phyloP scores from a whole-genome alignment of 2,329 filamentous ascomycete species.

The Stachybotrys elegans region DNA sequence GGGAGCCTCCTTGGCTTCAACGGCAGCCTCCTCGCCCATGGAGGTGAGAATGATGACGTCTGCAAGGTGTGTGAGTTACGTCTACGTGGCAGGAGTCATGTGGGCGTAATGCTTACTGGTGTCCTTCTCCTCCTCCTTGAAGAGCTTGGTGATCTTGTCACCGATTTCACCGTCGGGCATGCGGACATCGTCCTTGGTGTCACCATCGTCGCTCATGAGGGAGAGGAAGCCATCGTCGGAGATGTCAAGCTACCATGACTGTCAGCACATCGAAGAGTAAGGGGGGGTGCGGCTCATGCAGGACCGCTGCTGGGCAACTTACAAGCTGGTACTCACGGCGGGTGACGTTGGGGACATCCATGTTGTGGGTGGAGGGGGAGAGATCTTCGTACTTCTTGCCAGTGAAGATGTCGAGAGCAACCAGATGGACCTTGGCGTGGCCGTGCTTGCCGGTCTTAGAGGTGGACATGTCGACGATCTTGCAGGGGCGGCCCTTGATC shows the following conservation, averaged over 20 bases:
- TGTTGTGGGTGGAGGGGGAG: conserved; percentile 95
- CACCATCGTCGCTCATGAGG: conserved; percentile 82
- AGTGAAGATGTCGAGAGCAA: conserved; percentile 98
- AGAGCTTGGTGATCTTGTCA: conserved; percentile 78
- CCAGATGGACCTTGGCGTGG: conserved; percentile 99
- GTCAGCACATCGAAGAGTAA: conserved; percentile 12
- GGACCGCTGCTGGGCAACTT: too few relatives aligned
- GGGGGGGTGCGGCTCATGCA: conserved; percentile 14
- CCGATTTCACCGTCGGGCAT: conserved; percentile 85
- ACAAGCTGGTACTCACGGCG: conserved; percentile 93
- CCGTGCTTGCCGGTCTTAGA: conserved; percentile 99
- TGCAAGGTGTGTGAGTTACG: conserved; percentile 30
- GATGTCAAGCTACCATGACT: conserved; percentile 69
- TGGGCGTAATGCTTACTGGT: conserved; percentile 63
- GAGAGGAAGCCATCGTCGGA: conserved; percentile 92
- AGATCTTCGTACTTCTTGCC: conserved; percentile 99
- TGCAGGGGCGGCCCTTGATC: conserved; percentile 99
- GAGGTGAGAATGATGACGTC: conserved; percentile 89
- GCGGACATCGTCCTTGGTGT: conserved; percentile 92
- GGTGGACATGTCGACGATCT: conserved; percentile 99
- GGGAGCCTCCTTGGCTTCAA: conserved; percentile 93
- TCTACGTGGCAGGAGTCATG: too few relatives aligned
- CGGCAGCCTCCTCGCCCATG: conserved; percentile 91
- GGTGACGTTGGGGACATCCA: conserved; percentile 92
- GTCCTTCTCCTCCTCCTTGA: conserved; percentile 81